phyloP scores from a whole-genome alignment of 305 asterid genomes.

The Salvia sclarea region DNA sequence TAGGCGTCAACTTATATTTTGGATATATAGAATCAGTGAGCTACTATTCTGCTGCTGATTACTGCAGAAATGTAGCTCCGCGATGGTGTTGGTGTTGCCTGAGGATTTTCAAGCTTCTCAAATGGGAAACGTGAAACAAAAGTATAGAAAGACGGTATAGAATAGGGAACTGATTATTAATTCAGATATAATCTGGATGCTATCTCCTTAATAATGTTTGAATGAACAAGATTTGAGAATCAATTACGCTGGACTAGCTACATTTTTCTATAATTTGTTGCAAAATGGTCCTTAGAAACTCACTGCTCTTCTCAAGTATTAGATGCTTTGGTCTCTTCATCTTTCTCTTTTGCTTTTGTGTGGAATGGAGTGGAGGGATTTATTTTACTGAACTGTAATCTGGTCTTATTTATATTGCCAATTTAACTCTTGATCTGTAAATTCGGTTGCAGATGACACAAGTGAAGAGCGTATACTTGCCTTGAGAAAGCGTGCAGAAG shows the following conservation, averaged over 20 bases:
- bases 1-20: constrained; percentile 2
- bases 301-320: constrained; percentile 18
- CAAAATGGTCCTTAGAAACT: neutral
- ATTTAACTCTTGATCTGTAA: constrained; percentile 21
- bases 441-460: constrained; percentile 62
- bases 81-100: constrained; percentile 12
- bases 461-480: constrained; percentile 91
- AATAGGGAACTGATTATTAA: too few relatives aligned
- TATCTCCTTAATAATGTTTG: too few relatives aligned
- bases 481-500: constrained; percentile 89
- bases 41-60: constrained; percentile 9
- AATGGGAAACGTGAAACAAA: neutral
- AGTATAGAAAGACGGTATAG: neutral
- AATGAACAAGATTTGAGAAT: too few relatives aligned
- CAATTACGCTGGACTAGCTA: neutral
- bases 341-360: constrained; percentile 1
- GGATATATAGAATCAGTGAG: constrained; percentile 2
- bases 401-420: constrained; percentile 6
- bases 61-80: constrained; percentile 12
- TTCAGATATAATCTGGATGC: too few relatives aligned
- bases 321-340: constrained; percentile 8
- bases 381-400: neutral
- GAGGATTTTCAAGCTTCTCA: neutral
- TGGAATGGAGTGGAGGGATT: neutral
- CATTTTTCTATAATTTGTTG: neutral